Evolutionary conservation across 805 yeast species (phyloP).

Genomic region (Saturnispora quitensis): DNA sequence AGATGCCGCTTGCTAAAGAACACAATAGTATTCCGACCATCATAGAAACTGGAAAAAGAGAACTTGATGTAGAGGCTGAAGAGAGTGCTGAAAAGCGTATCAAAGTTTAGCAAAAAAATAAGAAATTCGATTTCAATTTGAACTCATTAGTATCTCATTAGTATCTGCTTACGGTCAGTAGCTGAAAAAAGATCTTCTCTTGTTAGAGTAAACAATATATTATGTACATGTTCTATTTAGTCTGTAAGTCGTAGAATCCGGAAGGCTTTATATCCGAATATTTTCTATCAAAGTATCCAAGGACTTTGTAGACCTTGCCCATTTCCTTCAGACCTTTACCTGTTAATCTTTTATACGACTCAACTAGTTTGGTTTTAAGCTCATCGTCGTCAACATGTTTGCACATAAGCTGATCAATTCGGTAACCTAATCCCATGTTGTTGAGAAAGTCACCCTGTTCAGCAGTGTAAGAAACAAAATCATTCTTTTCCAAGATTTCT

Average conservation of each 20-base stretch:
- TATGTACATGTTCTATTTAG: background rate
- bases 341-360: slow-evolving; percentile 54
- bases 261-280: slow-evolving; percentile 41
- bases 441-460: slow-evolving; percentile 78
- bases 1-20: background rate
- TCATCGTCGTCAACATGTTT: slow-evolving; percentile 34
- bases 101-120: background rate
- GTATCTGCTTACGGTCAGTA: background rate
- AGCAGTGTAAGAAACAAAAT: slow-evolving; percentile 19
- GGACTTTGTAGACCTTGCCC: slow-evolving; percentile 71
- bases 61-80: background rate
- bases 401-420: slow-evolving; percentile 47
- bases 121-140: too few relatives aligned
- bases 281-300: slow-evolving; percentile 35
- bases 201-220: background rate
- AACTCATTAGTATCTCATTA: too few relatives aligned
- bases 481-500: slow-evolving; percentile 24
- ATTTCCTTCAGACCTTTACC: slow-evolving; percentile 51
- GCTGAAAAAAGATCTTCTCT: background rate
- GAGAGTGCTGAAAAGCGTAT: background rate
- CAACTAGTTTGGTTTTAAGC: slow-evolving; percentile 42
- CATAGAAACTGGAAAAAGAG: slow-evolving; percentile 8
- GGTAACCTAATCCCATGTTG: slow-evolving; percentile 61
- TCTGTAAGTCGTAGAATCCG: slow-evolving; percentile 39
- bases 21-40: background rate